phyloP scores from a whole-genome alignment of 2,329 filamentous ascomycete species.

The Xylariaceae sp. region DNA sequence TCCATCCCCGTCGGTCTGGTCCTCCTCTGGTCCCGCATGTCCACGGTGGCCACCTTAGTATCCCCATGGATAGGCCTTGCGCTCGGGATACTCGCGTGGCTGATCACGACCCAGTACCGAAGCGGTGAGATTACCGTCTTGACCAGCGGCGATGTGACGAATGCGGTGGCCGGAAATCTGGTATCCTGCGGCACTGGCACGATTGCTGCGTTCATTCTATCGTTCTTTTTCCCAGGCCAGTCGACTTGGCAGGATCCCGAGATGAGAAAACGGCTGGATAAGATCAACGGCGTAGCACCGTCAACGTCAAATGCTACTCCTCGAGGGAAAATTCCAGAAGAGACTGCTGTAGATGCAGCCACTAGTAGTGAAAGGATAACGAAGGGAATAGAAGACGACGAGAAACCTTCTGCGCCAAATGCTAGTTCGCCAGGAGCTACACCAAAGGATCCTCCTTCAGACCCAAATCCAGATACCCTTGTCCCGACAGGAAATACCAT shows the following conservation, averaged over 20 bases:
- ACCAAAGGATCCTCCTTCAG: background rate
- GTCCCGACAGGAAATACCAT: conserved; percentile 34
- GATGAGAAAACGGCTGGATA: conserved; percentile 22
- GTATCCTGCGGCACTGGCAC: conserved; percentile 31
- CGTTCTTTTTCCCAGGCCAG: conserved; percentile 27
- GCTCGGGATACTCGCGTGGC: conserved; percentile 32
- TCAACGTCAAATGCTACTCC: background rate
- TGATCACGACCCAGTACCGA: conserved; percentile 30
- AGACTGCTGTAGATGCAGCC: conserved; percentile 3
- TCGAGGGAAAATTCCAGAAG: background rate
- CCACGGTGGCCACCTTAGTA: conserved; percentile 30
- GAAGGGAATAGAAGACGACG: background rate
- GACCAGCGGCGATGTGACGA: conserved; percentile 32
- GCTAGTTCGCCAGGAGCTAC: background rate
- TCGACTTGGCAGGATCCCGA: conserved; percentile 1
- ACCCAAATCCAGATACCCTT: conserved; percentile 16
- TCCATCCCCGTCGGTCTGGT: conserved; percentile 31
- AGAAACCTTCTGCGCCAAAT: background rate
- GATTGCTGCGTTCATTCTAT: conserved; percentile 29
- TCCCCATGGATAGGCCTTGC: conserved; percentile 31
- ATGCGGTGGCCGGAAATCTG: conserved; percentile 34
- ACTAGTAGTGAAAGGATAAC: too few relatives aligned
- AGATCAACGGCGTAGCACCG: conserved; percentile 24
- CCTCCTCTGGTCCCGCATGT: conserved; percentile 35
- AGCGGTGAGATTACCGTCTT: conserved; percentile 30